phyloP scores from a whole-genome alignment of 495 filamentous ascomycete genomes.

The Aspergillus wentii region DNA sequence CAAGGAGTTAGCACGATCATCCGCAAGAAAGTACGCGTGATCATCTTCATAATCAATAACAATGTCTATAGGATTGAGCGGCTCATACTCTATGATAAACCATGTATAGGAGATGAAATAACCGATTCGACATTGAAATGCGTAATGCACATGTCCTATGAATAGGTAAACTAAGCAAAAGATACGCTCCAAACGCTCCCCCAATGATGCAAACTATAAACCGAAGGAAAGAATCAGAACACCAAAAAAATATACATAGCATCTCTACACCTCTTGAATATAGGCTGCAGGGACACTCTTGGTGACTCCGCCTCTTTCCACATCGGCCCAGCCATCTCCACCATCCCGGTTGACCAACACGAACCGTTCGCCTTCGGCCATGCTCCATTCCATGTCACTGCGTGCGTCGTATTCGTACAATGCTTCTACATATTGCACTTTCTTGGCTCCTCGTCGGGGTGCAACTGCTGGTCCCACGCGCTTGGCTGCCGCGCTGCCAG shows the following conservation, averaged over 20 bases:
- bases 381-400: slow-evolving; percentile 81
- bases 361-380: slow-evolving; percentile 87
- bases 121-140: too few species aligned
- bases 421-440: slow-evolving; percentile 89
- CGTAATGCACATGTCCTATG: too few species aligned
- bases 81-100: background rate
- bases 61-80: too few species aligned
- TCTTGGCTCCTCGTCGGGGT: slow-evolving; percentile 87
- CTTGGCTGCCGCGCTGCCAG: slow-evolving; percentile 54
- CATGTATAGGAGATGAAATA: background rate
- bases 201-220: background rate
- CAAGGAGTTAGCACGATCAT: too few species aligned
- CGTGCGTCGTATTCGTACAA: slow-evolving; percentile 87
- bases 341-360: slow-evolving; percentile 78
- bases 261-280: slow-evolving; percentile 60
- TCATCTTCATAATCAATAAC: too few species aligned
- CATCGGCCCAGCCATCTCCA: slow-evolving; percentile 95
- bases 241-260: background rate
- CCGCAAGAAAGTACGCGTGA: too few species aligned
- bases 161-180: too few species aligned
- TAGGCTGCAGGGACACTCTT: slow-evolving; percentile 94
- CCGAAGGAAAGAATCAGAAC: too few species aligned
- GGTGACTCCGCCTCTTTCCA: slow-evolving; percentile 84
- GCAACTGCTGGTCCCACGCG: slow-evolving; percentile 93
- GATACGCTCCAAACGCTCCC: too few species aligned